phyloP scores from a whole-genome alignment of 768 basidiomycete species.

The Lentinula aciculospora region DNA sequence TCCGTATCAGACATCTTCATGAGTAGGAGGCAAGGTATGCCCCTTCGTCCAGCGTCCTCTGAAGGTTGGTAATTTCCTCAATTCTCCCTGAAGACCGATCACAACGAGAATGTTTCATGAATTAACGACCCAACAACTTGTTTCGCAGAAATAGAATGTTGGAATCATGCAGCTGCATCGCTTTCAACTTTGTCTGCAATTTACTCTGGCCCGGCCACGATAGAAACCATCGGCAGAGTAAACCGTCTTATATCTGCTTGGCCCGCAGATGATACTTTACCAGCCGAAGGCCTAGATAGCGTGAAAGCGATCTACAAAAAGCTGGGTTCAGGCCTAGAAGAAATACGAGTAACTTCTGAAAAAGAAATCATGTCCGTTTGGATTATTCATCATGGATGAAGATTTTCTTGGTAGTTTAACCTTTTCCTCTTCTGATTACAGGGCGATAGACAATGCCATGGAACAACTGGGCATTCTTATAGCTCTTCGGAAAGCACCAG shows the following conservation, averaged over 20 bases:
- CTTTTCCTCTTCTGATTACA: conserved; percentile 22
- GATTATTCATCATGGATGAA: background rate
- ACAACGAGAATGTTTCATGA: conserved; percentile 15
- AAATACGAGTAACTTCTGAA: conserved; percentile 53
- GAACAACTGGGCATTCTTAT: conserved; percentile 67
- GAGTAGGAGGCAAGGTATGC: conserved; percentile 61
- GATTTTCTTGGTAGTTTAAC: conserved; percentile 4
- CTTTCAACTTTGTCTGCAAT: conserved; percentile 49
- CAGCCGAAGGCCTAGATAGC: conserved; percentile 60
- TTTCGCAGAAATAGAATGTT: conserved; percentile 65
- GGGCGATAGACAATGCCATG: conserved; percentile 66
- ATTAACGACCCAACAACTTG: conserved; percentile 1
- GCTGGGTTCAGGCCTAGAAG: conserved; percentile 53
- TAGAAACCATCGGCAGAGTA: conserved; percentile 63
- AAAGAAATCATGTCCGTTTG: conserved; percentile 16
- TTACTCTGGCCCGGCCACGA: conserved; percentile 41
- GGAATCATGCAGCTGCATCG: conserved; percentile 63
- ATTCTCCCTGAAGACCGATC: conserved; percentile 9
- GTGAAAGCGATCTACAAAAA: conserved; percentile 62
- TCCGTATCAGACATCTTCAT: conserved; percentile 25
- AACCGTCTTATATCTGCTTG: conserved; percentile 68
- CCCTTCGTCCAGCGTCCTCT: conserved; percentile 62
- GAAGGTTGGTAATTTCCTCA: conserved; percentile 52
- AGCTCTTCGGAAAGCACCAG: conserved; percentile 68
- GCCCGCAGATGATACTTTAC: conserved; percentile 65